Base-by-base conservation (phyloP, 306 rosid species). In the Betula pendula region DNA sequence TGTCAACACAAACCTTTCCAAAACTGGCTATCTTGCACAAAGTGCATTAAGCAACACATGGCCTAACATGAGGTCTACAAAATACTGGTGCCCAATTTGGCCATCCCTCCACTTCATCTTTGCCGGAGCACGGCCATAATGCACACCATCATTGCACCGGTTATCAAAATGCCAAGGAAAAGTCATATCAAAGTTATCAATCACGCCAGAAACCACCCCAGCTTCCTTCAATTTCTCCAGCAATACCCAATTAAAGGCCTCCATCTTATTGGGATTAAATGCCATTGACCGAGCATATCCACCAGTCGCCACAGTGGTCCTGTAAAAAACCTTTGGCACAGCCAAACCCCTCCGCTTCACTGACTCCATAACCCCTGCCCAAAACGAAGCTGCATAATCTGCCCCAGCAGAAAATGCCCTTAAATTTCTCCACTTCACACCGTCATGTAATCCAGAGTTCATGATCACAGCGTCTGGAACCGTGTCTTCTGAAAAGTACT, bases 111-210 rank as follows among this genome's bases (percentile, higher is more conserved):
- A 94, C 87, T 77, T 88, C 82, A 85, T 79, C 80, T 90, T 91
- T 0, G 79, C 81, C 1, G 98, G 98, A 76, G 89, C 89, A 7
- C 97, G 87, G 50, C 98, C 97, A 35, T 94, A 94, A 73, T 94
- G 98, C 81, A 94, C 96, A 3, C 98, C 98, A 56, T 94, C 98
- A 0, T 84, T 91, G 74, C 93, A 90, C 49, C 96, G 87, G 71
- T 94, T 94, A 82, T 91, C 90, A 73, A 70, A 94, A 82, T 94
- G 98, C 98, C 97, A 94, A 0, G 98, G 97, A 81, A 83, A 94
- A 24, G 96, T 94, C 85, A 94, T 87, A 50, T 94, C 98, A 24
- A 94, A 94, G 86, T 91, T 73, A 67, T 94, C 98, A 27, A 94
- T 87, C 76, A 94, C 92, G 8, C 97, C 96, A 0, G 86, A 77